Base-by-base conservation (phyloP, 2,329 filamentous ascomycete species). In the Oidium heveae region DNA sequence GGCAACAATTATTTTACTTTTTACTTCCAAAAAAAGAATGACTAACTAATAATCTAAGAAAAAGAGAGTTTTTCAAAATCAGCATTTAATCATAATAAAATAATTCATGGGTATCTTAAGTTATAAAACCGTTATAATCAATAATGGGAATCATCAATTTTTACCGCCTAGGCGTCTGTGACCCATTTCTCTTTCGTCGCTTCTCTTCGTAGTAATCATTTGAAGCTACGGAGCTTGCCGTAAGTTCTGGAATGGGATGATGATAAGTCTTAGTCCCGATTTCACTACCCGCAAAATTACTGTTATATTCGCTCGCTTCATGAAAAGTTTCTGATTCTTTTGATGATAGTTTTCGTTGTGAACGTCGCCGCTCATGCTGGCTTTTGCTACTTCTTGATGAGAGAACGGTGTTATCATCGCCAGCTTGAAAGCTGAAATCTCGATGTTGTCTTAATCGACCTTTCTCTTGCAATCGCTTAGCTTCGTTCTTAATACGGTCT, bases 381-480 rank as follows among this genome's bases (percentile, higher is more conserved):
- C 22, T 51, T 43, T 32, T 33, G 32, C 20, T 54, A 41, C 52
- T 56, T 56, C 53, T 58, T 32, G 41, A 56, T 49, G 58, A 59
- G 22, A 47, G 2, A 20, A 58, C 57, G 24, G 51, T 58, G 32
- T 61, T 58, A 41, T 66, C 64, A 49, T 66, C 63, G 1, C 63
- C 63, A 34, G 54, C 55, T 37, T 61, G 58, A 58, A 65, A 66
- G 34, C 58, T 61, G 55, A 66, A 66, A 53, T 66, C 63, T 22
- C 64, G 58, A n/a, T 61, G 56, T 34, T 60, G 59, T 24, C 61
- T 66, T 4, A 67, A 63, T 10, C 74, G 70, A 52, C 71, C 72
- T 60, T 75, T 73, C 54, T 77, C 74, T 54, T 73, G 71, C n/a
- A 76, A 66, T 41, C 71, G 70, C 20, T 71, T 68, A 0, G 76